Evolutionary conservation across 2,329 filamentous ascomycete species (phyloP).

Genomic region (Penicillium vulpinum): DNA sequence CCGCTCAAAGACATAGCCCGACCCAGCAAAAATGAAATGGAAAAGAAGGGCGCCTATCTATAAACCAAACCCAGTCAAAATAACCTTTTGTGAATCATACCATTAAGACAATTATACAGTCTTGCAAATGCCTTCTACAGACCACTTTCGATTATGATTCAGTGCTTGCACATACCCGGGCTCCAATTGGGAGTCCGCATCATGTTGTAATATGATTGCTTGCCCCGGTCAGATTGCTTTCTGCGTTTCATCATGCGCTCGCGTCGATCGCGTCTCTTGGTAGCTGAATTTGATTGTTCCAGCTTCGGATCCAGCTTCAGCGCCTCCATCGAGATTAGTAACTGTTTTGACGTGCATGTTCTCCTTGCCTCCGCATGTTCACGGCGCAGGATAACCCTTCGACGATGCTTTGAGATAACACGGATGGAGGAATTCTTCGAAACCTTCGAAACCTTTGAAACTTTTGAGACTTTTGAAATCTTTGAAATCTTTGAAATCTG

Average conservation of each 20-base stretch:
- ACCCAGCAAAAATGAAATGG: neutral
- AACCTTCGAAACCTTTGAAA: neutral
- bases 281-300: constrained; percentile 36
- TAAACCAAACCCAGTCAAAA: neutral
- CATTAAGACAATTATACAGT: neutral
- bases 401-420: neutral
- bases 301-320: neutral
- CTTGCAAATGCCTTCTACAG: neutral
- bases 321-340: neutral
- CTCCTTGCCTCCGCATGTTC: constrained; percentile 6
- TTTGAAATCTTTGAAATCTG: neutral
- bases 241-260: constrained; percentile 35
- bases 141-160: neutral
- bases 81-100: neutral
- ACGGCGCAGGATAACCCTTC: constrained; percentile 5
- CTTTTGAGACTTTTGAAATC: neutral
- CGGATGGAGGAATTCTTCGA: neutral
- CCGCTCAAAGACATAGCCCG: neutral
- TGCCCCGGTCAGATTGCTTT: constrained; percentile 11
- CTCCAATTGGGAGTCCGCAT: constrained; percentile 20
- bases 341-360: neutral
- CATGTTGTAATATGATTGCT: constrained; percentile 22
- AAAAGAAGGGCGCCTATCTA: neutral
- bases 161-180: constrained; percentile 7
- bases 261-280: constrained; percentile 37